Percentiles rank a stretch among this genome's conserved stretches.
phyloP scores from a whole-genome alignment of 768 basidiomycete species.

The Pisolithus sp. region DNA sequence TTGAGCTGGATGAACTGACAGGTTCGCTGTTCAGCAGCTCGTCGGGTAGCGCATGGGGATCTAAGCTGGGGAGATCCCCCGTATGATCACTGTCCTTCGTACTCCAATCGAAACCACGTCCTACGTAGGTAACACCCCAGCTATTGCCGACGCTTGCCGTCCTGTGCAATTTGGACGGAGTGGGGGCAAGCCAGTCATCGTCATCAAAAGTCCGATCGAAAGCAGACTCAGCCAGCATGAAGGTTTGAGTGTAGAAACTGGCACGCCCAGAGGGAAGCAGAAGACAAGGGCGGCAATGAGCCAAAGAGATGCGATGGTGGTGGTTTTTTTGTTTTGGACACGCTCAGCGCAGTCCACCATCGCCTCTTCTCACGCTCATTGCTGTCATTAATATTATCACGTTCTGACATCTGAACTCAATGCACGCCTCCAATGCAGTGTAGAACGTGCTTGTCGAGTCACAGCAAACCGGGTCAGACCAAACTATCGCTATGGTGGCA shows the following conservation, averaged over 20 bases:
- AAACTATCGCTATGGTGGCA: too few relatives aligned
- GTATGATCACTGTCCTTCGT: conserved; percentile 31
- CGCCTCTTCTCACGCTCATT: neutral
- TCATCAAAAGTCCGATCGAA: conserved; percentile 63
- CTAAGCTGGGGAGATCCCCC: conserved; percentile 6
- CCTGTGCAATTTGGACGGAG: conserved; percentile 47
- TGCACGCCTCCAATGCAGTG: too few relatives aligned
- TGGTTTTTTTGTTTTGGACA: too few relatives aligned
- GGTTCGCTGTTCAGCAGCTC: conserved; percentile 10
- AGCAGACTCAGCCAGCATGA: conserved; percentile 55
- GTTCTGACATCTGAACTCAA: too few relatives aligned
- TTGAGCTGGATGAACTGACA: conserved; percentile 6
- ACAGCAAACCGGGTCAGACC: too few relatives aligned
- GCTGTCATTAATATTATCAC: neutral
- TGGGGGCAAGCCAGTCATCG: conserved; percentile 59
- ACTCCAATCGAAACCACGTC: conserved; percentile 76
- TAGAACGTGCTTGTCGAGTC: too few relatives aligned
- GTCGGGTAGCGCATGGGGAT: conserved; percentile 5
- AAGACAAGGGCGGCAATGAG: neutral
- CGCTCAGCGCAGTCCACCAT: too few relatives aligned
- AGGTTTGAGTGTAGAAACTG: neutral
- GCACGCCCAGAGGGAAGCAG: neutral
- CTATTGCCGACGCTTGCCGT: conserved; percentile 67
- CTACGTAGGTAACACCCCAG: conserved; percentile 83
- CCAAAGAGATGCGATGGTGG: neutral